phyloP scores from a whole-genome alignment of 495 filamentous ascomycete species.

The Bacidia gigantensis region DNA sequence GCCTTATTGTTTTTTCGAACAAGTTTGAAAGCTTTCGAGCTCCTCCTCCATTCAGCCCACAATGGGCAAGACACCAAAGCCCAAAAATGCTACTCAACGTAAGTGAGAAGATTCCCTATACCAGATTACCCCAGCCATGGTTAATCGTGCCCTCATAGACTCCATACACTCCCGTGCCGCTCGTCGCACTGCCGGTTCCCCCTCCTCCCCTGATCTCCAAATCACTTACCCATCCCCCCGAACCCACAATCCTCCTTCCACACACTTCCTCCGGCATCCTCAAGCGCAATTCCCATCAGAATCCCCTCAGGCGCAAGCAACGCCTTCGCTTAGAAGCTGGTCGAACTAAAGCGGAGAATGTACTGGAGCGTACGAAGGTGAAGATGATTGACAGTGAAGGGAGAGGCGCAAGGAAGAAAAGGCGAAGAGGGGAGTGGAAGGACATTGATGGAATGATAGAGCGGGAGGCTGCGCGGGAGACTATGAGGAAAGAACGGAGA shows the following conservation, averaged over 20 bases:
- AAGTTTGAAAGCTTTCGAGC: too few species aligned
- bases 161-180: constrained; percentile 1
- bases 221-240: background rate
- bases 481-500: background rate
- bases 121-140: too few species aligned
- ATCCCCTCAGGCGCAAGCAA: constrained; percentile 1
- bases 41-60: background rate
- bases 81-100: background rate
- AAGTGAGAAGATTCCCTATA: too few species aligned
- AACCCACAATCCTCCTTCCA: background rate
- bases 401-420: constrained; percentile 1
- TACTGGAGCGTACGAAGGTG: background rate
- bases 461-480: background rate
- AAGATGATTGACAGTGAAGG: constrained; percentile 3
- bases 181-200: too few species aligned
- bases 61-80: constrained; percentile 4
- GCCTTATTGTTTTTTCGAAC: too few species aligned
- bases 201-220: background rate
- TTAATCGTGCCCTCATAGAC: background rate
- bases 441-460: constrained; percentile 5
- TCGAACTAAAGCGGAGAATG: constrained; percentile 1
- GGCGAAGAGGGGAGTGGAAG: constrained; percentile 1
- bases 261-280: background rate
- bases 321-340: background rate
- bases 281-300: background rate